phyloP scores from a whole-genome alignment of 2,329 filamentous ascomycete species.

The Fusarium pseudocircinatum region DNA sequence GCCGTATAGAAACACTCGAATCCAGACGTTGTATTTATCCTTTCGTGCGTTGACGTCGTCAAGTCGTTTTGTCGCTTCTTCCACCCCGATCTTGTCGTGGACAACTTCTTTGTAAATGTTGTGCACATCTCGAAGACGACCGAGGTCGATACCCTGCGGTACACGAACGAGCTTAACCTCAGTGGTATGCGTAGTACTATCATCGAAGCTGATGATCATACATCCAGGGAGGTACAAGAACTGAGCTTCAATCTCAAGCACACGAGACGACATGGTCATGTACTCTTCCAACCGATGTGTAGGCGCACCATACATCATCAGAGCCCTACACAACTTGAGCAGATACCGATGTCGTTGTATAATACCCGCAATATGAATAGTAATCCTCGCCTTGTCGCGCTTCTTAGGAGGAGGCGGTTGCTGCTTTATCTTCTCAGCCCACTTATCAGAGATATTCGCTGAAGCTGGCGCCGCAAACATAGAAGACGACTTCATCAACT shows the following conservation, averaged over 20 bases:
- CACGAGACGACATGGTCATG: constrained; percentile 88
- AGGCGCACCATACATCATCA: constrained; percentile 92
- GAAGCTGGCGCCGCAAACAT: constrained; percentile 60
- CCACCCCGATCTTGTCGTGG: constrained; percentile 77
- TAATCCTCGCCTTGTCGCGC: constrained; percentile 56
- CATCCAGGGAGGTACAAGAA: constrained; percentile 91
- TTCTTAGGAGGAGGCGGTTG: constrained; percentile 50
- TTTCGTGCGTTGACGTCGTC: constrained; percentile 62
- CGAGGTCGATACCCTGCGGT: constrained; percentile 75
- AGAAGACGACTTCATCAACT: constrained; percentile 64
- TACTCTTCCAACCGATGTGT: constrained; percentile 93
- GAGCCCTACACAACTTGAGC: constrained; percentile 81
- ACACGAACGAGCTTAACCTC: constrained; percentile 80
- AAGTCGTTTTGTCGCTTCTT: constrained; percentile 72
- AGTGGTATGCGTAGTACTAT: constrained; percentile 76
- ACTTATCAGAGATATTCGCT: constrained; percentile 55
- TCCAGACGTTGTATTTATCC: constrained; percentile 60
- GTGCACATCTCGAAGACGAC: constrained; percentile 77
- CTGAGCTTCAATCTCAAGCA: constrained; percentile 87
- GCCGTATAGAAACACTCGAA: constrained; percentile 75
- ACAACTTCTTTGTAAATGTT: constrained; percentile 86
- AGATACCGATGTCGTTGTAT: constrained; percentile 85
- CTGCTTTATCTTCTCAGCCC: constrained; percentile 56
- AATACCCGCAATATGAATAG: constrained; percentile 71
- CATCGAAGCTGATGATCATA: constrained; percentile 94